A percentile compares a stretch with the other conserved stretches of the same genome.
These are phyloP conservation scores for Talaromyces marneffei DNA, from an alignment of 2,329 filamentous ascomycete genomes.

Conservation along the genomic window DNA sequence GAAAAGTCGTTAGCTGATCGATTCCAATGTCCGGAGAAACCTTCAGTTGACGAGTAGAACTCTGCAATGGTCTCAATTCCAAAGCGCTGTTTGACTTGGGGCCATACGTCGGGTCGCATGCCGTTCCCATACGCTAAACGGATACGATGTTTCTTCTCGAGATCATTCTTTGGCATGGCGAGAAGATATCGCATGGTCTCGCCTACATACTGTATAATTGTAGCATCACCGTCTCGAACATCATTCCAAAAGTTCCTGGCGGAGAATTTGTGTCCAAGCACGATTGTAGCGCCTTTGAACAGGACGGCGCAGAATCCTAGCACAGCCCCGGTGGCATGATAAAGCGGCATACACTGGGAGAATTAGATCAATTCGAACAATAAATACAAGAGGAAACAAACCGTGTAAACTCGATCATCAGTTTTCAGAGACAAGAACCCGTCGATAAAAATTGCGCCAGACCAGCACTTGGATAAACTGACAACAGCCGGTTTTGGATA, in stretches of 20 bases:
- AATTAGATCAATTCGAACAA: neutral
- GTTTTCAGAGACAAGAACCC: conserved; percentile 54
- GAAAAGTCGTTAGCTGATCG: conserved; percentile 64
- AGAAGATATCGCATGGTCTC: conserved; percentile 81
- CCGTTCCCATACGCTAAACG: conserved; percentile 77
- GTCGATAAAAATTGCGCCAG: conserved; percentile 49
- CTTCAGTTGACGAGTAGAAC: conserved; percentile 77
- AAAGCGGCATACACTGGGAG: conserved; percentile 73
- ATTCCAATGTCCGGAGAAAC: conserved; percentile 65
- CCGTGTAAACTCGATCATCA: conserved; percentile 69
- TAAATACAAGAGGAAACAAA: conserved; percentile 33
- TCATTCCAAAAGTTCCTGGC: conserved; percentile 72
- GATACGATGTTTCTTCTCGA: conserved; percentile 70
- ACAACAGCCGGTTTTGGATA: conserved; percentile 74
- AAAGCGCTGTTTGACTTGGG: conserved; percentile 74
- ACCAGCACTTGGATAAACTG: conserved; percentile 61
- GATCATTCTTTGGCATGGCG: conserved; percentile 56
- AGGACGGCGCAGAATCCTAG: conserved; percentile 62
- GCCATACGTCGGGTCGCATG: conserved; percentile 79
- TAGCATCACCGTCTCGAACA: conserved; percentile 63
- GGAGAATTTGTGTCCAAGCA: conserved; percentile 72
- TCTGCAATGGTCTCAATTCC: conserved; percentile 67
- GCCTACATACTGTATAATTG: conserved; percentile 79
- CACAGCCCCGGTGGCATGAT: conserved; percentile 72
- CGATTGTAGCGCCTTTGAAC: conserved; percentile 57